These are phyloP conservation scores for Cladosporium phlei DNA, from an alignment of 2,329 filamentous ascomycete genomes.

Conservation along the genomic window DNA sequence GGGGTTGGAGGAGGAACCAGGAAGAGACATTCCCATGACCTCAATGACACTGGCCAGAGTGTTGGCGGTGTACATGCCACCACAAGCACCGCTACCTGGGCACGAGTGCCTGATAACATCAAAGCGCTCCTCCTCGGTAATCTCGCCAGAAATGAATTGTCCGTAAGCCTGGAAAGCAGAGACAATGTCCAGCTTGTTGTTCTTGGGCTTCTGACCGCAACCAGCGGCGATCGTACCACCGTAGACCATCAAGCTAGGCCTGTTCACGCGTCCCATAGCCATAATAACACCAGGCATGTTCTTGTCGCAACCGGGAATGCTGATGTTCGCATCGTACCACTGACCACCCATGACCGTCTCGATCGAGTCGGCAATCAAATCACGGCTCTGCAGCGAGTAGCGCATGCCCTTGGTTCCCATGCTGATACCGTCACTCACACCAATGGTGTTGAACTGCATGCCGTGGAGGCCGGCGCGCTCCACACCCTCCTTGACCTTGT, in stretches of 20 bases:
- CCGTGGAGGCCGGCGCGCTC: constrained; percentile 72
- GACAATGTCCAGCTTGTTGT: constrained; percentile 72
- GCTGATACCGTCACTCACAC: constrained; percentile 93
- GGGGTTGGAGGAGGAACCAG: constrained; percentile 49
- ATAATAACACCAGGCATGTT: constrained; percentile 79
- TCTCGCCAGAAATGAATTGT: constrained; percentile 86
- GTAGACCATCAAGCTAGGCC: constrained; percentile 95
- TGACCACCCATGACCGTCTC: constrained; percentile 99
- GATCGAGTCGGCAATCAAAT: constrained; percentile 96
- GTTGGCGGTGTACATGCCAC: constrained; percentile 65
- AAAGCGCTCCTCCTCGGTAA: constrained; percentile 83
- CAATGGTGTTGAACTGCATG: constrained; percentile 98
- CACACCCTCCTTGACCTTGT: constrained; percentile 68
- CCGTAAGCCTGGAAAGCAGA: constrained; percentile 98
- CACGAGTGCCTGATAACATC: constrained; percentile 94
- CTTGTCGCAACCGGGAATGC: constrained; percentile 96
- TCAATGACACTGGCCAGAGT: constrained; percentile 50
- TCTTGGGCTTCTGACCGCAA: constrained; percentile 69
- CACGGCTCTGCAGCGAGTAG: constrained; percentile 74
- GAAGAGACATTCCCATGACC: constrained; percentile 48
- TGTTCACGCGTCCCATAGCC: constrained; percentile 91
- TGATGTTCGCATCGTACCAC: constrained; percentile 98
- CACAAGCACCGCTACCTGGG: constrained; percentile 76
- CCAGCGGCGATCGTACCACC: constrained; percentile 91
- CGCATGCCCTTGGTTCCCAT: constrained; percentile 99